A percentile compares a stretch with the other conserved stretches of the same genome.
phyloP scores from a whole-genome alignment of 352 stramenopile species.

The Poterioochromonas sp. region DNA sequence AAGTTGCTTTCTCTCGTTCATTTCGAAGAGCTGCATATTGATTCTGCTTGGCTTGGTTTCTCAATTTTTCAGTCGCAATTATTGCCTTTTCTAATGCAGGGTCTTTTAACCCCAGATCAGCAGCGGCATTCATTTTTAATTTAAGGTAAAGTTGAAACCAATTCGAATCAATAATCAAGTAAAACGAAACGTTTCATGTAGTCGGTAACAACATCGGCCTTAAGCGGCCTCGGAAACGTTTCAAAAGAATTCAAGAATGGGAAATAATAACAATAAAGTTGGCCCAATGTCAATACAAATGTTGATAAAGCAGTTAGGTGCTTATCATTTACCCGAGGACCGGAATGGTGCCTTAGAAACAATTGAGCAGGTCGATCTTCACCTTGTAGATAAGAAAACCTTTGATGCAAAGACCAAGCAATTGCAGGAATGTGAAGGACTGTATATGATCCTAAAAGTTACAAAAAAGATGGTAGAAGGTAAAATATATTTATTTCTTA shows the following conservation, averaged over 20 bases:
- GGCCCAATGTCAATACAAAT: not conserved
- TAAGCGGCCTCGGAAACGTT: too few relatives aligned
- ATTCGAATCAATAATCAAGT: too few relatives aligned
- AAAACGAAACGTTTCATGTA: too few relatives aligned
- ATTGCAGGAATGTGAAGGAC: not conserved
- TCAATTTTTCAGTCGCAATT: too few relatives aligned
- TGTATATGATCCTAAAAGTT: not conserved
- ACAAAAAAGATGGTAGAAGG: slow-evolving; percentile 6
- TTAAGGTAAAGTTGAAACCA: too few relatives aligned
- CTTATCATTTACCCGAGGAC: not conserved
- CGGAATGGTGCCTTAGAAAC: not conserved
- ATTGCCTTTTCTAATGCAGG: too few relatives aligned
- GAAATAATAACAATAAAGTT: not conserved
- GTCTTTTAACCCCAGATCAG: too few relatives aligned
- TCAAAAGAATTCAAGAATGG: too few relatives aligned
- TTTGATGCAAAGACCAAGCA: not conserved
- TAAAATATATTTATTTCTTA: not conserved
- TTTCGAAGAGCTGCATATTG: not conserved
- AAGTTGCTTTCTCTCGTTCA: slow-evolving; percentile 24
- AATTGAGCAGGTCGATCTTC: not conserved
- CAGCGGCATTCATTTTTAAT: too few relatives aligned
- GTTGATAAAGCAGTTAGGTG: not conserved
- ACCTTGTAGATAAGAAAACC: not conserved
- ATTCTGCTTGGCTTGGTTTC: too few relatives aligned
- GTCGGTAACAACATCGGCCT: too few relatives aligned